Evolutionary conservation across 179 eudicot genomes (phyloP), one percentile per base, ranked within the genome.

Genomic region (Pouteria campechiana): DNA sequence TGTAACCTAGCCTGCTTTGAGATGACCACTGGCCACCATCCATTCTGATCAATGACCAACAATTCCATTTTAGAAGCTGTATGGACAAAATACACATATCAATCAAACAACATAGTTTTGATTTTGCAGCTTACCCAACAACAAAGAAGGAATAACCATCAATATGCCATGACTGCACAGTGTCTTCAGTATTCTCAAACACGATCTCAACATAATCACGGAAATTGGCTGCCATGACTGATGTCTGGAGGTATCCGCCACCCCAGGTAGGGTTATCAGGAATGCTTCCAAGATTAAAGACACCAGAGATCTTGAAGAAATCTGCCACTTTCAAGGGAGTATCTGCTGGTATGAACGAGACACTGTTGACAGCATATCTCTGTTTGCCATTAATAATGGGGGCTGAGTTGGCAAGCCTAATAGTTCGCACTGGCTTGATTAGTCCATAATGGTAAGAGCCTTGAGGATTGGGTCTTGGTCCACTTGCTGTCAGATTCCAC

Each of bases 381-480:
- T 69, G 89, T 53, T 69, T 74, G 11, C 92, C 75, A 13, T 90
- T 86, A 39, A 90, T 82, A 48, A 50, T 33, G 15, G 94, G 78
- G 5, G 93, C 94, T 19, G 98, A 81, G 54, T 90, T 90, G 15
- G 73, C 78, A 7, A 90, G 73, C 25, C 86, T 40, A 17, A 90
- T 77, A 12, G 98, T 90, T 13, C 80, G 74, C 3, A 73, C 54
- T 5, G 78, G 22, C 52, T 78, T 68, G 48, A 90, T 73, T 74
- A 72, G 18, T 1, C 98, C 98, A 16, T 90, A 90, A 46, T 90
- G 95, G 72, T 90, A 90, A 0, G 98, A 86, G 1, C 98, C 98
- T 43, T 90, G 98, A 5, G 98, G 98, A 54, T 86, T 90, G 0
- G 98, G 98, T 41, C 98, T 66, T 0, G 98, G 98, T 2, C 87